Percentiles rank a stretch among this genome's conserved stretches.
Evolutionary conservation across 805 yeast species (phyloP).

Genomic region (Ogataea wickerhamii): DNA sequence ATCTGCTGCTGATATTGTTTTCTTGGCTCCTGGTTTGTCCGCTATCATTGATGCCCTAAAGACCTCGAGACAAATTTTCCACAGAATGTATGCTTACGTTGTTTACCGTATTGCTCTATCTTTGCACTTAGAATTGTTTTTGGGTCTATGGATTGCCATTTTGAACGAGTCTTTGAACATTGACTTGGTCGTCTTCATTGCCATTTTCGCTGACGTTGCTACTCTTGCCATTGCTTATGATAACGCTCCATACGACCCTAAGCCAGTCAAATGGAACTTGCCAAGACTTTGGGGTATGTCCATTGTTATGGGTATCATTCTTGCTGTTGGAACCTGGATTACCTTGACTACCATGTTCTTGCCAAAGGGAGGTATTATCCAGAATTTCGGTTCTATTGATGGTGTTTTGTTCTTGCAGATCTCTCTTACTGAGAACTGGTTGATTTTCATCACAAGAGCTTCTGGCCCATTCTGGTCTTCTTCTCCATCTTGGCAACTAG

Average conservation of each 20-base stretch:
- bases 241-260: conserved; percentile 91
- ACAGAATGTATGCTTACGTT: conserved; percentile 98
- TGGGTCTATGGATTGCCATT: conserved; percentile 96
- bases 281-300: conserved; percentile 98
- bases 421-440: conserved; percentile 95
- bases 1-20: conserved; percentile 95
- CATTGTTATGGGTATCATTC: conserved; percentile 74
- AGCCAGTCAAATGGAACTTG: conserved; percentile 94
- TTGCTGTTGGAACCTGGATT: conserved; percentile 93
- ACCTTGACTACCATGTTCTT: conserved; percentile 91
- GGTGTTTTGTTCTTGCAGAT: conserved; percentile 93
- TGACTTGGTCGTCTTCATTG: conserved; percentile 92
- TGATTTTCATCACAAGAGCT: conserved; percentile 94
- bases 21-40: conserved; percentile 92
- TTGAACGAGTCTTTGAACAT: conserved; percentile 82
- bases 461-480: conserved; percentile 99
- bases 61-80: conserved; percentile 96
- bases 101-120: conserved; percentile 97
- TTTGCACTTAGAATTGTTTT: conserved; percentile 88
- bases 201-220: conserved; percentile 96
- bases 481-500: conserved; percentile 91
- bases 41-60: conserved; percentile 92
- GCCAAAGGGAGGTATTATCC: conserved; percentile 89
- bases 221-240: conserved; percentile 96
- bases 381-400: conserved; percentile 91